A percentile compares a stretch with the other conserved stretches of the same genome.
Evolutionary conservation across 805 yeast genomes (phyloP).

Genomic region (Maudiozyma barnettii): DNA sequence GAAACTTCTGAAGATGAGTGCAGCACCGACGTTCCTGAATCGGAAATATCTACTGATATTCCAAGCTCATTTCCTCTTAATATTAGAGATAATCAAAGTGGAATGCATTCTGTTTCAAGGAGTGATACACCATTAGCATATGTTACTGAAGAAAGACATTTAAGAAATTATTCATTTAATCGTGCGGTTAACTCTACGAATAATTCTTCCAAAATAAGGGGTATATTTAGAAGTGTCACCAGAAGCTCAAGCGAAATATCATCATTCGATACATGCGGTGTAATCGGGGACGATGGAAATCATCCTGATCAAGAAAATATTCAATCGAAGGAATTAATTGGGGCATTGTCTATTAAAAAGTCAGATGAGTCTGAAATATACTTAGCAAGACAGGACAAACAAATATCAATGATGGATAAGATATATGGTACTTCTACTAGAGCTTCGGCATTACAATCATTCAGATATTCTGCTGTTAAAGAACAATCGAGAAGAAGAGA

Average conservation of each 20-base stretch:
- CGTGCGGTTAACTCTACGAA: neutral
- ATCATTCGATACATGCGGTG: too few relatives aligned
- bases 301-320: neutral
- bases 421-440: neutral
- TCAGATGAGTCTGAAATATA: too few relatives aligned
- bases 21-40: conserved; percentile 13
- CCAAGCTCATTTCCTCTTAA: conserved; percentile 12
- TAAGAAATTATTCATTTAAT: too few relatives aligned
- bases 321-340: too few relatives aligned
- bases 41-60: conserved; percentile 19
- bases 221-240: neutral
- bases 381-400: too few relatives aligned
- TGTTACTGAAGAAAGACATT: neutral
- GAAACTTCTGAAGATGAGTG: neutral
- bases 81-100: neutral
- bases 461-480: neutral
- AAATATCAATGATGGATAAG: too few relatives aligned
- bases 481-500: neutral
- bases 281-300: neutral
- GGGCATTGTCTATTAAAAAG: too few relatives aligned
- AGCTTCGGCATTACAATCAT: neutral
- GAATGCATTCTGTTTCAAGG: too few relatives aligned
- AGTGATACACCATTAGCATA: neutral
- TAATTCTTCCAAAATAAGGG: neutral
- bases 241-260: neutral